These are phyloP conservation scores for Cordyceps farinosa DNA, from an alignment of 2,329 filamentous ascomycete genomes.

Conservation along the genomic window DNA sequence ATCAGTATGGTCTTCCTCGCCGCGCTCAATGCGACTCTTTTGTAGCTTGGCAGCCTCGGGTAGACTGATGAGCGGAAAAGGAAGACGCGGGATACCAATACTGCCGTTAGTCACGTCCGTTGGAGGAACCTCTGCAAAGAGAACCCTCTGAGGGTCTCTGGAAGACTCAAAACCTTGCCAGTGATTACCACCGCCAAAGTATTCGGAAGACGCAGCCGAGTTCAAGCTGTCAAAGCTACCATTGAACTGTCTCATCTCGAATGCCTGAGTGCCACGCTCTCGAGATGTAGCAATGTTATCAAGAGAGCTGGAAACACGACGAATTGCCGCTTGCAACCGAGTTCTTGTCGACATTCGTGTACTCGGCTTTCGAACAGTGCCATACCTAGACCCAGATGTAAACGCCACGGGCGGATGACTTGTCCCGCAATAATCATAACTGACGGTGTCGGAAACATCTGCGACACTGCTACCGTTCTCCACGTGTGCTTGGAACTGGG, in stretches of 20 bases:
- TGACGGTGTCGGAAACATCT: slow-evolving; percentile 38
- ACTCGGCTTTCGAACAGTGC: neutral
- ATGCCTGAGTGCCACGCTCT: slow-evolving; percentile 14
- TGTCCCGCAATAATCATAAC: neutral
- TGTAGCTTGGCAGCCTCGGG: slow-evolving; percentile 36
- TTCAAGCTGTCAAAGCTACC: slow-evolving; percentile 32
- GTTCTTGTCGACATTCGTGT: neutral
- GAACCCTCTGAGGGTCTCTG: slow-evolving; percentile 1
- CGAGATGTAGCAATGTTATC: neutral
- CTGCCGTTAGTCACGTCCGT: neutral
- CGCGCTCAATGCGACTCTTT: slow-evolving; percentile 30
- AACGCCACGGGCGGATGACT: neutral
- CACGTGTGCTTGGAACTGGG: slow-evolving; percentile 6
- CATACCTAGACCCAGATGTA: neutral
- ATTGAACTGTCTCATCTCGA: slow-evolving; percentile 26
- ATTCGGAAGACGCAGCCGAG: slow-evolving; percentile 24
- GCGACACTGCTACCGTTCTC: slow-evolving; percentile 42
- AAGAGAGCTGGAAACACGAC: slow-evolving; percentile 17
- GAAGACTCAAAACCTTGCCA: slow-evolving; percentile 10
- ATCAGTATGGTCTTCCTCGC: slow-evolving; percentile 38
- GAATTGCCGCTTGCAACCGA: slow-evolving; percentile 11
- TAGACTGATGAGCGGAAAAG: slow-evolving; percentile 36
- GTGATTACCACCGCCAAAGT: slow-evolving; percentile 12
- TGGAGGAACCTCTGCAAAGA: neutral
- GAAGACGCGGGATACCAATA: slow-evolving; percentile 27